Evolutionary conservation across 441 rosid species (phyloP).

Genomic region (California macrophylla): DNA sequence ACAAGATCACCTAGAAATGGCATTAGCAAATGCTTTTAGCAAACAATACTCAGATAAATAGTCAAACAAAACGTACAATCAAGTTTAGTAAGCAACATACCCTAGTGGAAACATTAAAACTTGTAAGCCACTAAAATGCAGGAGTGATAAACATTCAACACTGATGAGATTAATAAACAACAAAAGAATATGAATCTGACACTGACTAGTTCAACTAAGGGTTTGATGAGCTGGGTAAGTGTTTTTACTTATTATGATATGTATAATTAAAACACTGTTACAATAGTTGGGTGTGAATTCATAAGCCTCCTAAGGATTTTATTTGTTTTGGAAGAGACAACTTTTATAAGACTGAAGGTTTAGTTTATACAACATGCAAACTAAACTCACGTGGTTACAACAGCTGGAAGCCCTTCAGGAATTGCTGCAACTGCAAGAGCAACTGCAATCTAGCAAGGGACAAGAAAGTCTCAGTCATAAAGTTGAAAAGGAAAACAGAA

Average conservation of each 20-base stretch:
- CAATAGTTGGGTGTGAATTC: not conserved
- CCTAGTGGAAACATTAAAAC: not conserved
- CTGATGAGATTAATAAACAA: not conserved
- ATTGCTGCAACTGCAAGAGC: conserved; percentile 99
- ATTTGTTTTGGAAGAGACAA: not conserved
- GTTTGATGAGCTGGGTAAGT: not conserved
- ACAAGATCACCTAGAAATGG: not conserved
- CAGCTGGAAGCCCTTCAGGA: conserved; percentile 99
- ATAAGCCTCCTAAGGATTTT: not conserved
- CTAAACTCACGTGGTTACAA: conserved; percentile 86
- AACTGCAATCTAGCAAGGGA: conserved; percentile 80
- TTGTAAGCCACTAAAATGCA: not conserved
- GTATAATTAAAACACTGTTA: not conserved
- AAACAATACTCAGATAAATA: not conserved
- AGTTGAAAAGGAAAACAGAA: conserved; percentile 5
- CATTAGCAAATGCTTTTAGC: conserved; percentile 3
- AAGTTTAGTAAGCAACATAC: not conserved
- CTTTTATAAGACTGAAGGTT: not conserved
- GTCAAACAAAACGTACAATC: not conserved
- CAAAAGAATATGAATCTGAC: not conserved
- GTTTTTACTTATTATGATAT: not conserved
- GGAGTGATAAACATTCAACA: not conserved
- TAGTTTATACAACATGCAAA: conserved; percentile 11
- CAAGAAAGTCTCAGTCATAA: conserved; percentile 15
- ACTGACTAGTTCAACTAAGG: not conserved